These are phyloP conservation scores for Salisapilia sapeloensis DNA, from an alignment of 352 stramenopile species.

Conservation along the genomic window DNA sequence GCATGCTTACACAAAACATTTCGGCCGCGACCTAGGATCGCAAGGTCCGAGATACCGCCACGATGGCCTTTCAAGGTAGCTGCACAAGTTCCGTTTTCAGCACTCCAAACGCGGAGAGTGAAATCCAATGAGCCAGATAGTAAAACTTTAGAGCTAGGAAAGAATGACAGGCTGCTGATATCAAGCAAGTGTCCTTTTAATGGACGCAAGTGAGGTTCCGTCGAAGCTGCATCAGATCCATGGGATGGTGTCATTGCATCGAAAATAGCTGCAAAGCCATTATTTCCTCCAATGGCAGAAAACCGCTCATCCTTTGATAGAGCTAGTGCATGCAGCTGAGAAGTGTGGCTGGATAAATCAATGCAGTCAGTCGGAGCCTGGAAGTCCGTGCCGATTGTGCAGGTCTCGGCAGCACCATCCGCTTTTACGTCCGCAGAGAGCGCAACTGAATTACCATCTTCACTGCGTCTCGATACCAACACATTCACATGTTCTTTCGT, in stretches of 20 bases:
- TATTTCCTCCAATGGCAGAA: slow-evolving; percentile 26
- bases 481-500: no score
- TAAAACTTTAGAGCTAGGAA: slow-evolving; percentile 49
- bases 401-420: neutral
- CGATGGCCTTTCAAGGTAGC: slow-evolving; percentile 38
- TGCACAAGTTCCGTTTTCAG: slow-evolving; percentile 20
- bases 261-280: slow-evolving; percentile 37
- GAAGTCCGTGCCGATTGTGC: slow-evolving; percentile 15
- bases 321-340: slow-evolving; percentile 32
- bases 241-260: no score
- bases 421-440: no score
- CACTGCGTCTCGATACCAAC: no score
- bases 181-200: slow-evolving; percentile 39
- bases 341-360: slow-evolving; percentile 6
- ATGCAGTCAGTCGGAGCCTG: slow-evolving; percentile 23
- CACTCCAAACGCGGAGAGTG: slow-evolving; percentile 51
- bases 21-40: slow-evolving; percentile 37
- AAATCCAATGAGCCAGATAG: slow-evolving; percentile 60
- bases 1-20: slow-evolving; percentile 53
- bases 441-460: no score
- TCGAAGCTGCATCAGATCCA: no score
- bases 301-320: slow-evolving; percentile 27
- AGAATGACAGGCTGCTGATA: slow-evolving; percentile 39
- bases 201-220: slow-evolving; percentile 8
- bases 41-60: slow-evolving; percentile 33